Percentiles rank a stretch among this genome's conserved stretches.
phyloP scores from a whole-genome alignment of 495 filamentous ascomycete species.

The Wilcoxina mikolae region DNA sequence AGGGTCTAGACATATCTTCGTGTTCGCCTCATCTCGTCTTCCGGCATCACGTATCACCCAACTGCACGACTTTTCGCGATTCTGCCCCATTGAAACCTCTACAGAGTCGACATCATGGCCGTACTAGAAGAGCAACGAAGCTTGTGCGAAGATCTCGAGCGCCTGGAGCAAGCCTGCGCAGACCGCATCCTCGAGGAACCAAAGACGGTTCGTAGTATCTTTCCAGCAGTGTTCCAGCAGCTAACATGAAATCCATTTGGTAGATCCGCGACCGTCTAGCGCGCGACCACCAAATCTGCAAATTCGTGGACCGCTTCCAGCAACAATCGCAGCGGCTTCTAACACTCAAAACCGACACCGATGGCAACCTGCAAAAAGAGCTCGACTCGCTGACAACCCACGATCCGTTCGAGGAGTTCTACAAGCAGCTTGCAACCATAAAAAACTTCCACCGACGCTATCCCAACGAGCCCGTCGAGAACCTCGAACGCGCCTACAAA shows the following conservation, averaged over 20 bases:
- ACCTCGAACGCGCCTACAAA: constrained; percentile 83
- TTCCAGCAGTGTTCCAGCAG: constrained; percentile 8
- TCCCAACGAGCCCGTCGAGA: constrained; percentile 87
- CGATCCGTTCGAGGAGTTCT: constrained; percentile 85
- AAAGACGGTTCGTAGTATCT: constrained; percentile 47
- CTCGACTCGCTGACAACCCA: constrained; percentile 70
- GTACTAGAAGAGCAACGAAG: constrained; percentile 82
- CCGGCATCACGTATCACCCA: constrained; percentile 2
- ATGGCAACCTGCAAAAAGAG: constrained; percentile 57
- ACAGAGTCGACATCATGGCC: constrained; percentile 15
- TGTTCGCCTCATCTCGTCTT: not conserved
- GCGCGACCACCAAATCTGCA: constrained; percentile 80
- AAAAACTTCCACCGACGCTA: constrained; percentile 81
- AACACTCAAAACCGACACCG: constrained; percentile 69
- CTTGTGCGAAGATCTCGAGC: constrained; percentile 87
- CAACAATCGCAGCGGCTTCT: constrained; percentile 67
- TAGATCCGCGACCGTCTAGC: constrained; percentile 73
- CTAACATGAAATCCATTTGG: constrained; percentile 29
- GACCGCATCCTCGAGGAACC: constrained; percentile 81
- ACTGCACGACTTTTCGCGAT: no score
- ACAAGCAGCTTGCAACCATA: constrained; percentile 63
- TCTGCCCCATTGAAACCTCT: no score
- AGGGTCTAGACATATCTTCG: not conserved
- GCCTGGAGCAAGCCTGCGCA: constrained; percentile 81
- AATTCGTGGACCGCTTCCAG: constrained; percentile 72